Evolutionary conservation across 495 filamentous ascomycete species (phyloP), one percentile per base, ranked within the genome.

Genomic region (Aspergillus sclerotioniger): DNA sequence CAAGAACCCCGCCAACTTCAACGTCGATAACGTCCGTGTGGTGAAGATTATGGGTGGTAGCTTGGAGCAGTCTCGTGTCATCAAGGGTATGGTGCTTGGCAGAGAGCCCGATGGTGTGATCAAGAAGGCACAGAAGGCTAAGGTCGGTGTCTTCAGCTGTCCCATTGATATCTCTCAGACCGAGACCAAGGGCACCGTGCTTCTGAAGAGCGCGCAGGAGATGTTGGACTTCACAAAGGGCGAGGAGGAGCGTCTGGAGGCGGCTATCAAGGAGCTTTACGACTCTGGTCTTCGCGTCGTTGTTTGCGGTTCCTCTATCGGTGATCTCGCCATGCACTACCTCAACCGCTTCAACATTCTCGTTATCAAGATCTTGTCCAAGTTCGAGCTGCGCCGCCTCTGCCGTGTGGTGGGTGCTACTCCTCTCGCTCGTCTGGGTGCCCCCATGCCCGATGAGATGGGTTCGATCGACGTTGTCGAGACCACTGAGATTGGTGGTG

Each of bases 371-470:
- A 87, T 99, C 67, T 84, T 99, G 62, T 96, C 92, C 73, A 99
- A 99, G 77, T 99, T 96, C 71, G 95, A 99, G 74, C 83, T 98
- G 45, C 84, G 92, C 59, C 83, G 95, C 47, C 76, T 98, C 58
- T 99, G 95, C 82, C 86, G 94, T 49, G 95, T 99, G 32, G 92
- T 99, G 32, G 94, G 95, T 52, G 95, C 94, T 44, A 96, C 92
- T 3, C 95, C 95, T 8, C 84, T 99, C 54, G 95, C 95, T 33
- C 87, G 95, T 64, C 83, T 99, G 50, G 95, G 95, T 53, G 95
- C 95, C 8, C 95, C 95, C 28, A 99, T 99, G 95, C 95, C 95
- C 21, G 95, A 99, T 66, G 95, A 99, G 81, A 98, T 97, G 92
- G 95, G 95, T 60, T 87, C 72, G 61, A 81, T 98, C 58, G 95